A percentile compares a stretch with the other conserved stretches of the same genome.
Evolutionary conservation across 176 grass and related monocot species (phyloP).

Genomic region (Rhipidocladum racemiflorum): DNA sequence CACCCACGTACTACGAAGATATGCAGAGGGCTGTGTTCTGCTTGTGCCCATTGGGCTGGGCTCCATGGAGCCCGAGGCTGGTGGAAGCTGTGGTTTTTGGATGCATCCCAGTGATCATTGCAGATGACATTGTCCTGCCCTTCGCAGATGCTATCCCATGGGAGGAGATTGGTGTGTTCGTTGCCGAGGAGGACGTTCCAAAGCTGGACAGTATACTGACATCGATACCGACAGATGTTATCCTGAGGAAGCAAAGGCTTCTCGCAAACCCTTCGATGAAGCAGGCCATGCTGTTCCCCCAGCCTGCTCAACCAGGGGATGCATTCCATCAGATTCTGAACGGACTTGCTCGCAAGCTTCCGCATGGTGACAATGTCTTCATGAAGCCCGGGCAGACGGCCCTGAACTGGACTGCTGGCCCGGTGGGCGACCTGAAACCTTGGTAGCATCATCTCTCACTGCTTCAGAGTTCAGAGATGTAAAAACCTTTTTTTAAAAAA

Average conservation of each 20-base stretch:
- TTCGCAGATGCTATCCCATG: constrained; percentile 87
- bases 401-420: constrained; percentile 89
- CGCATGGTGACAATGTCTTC: constrained; percentile 61
- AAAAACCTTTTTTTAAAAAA: constrained; percentile 17
- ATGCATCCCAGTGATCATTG: constrained; percentile 93
- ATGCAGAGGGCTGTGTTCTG: constrained; percentile 94
- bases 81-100: constrained; percentile 88
- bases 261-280: constrained; percentile 93
- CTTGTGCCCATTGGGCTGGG: constrained; percentile 89
- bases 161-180: constrained; percentile 88
- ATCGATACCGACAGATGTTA: constrained; percentile 75
- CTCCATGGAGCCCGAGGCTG: constrained; percentile 91
- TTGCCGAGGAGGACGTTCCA: constrained; percentile 72
- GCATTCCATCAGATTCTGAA: constrained; percentile 96
- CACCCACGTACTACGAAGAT: constrained; percentile 85
- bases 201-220: constrained; percentile 88
- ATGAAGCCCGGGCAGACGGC: constrained; percentile 61
- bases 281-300: constrained; percentile 82
- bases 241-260: constrained; percentile 85
- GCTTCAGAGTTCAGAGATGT: constrained; percentile 5
- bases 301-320: constrained; percentile 72
- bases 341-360: constrained; percentile 78
- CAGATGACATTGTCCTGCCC: constrained; percentile 85
- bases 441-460: constrained; percentile 56
- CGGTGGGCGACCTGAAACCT: constrained; percentile 60